Base-by-base conservation (phyloP, 495 filamentous ascomycete genomes). In the Penicillium verhagenii region DNA sequence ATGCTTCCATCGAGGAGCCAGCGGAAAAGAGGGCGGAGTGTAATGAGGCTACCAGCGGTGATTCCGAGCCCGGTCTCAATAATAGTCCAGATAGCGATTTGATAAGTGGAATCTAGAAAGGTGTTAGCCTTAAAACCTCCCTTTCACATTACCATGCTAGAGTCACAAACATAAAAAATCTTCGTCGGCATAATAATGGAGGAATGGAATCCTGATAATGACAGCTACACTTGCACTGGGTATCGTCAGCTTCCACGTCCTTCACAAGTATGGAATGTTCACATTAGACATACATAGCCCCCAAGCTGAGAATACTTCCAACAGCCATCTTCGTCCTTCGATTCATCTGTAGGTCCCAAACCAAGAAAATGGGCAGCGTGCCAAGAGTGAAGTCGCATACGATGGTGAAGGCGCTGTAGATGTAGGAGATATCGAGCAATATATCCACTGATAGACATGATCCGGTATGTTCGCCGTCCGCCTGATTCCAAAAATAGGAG, bases 61-160 rank as follows among this genome's bases (percentile, higher is more conserved):
- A 76, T 72, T 11, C 65, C 73, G 33, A 74, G 60, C 16, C 66
- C 65, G 7, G 63, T 60, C 52, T 76, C 72, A 18, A 74, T 52
- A 16, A 59, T 53, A 6, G 68, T 66, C 68, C 71, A 73, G 50
- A 76, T 67, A 31, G 60, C 58, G 23, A 72, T 65, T 21, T 68
- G 56, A 35, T 47, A 61, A 9, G 64, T 68, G 6, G 68, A 59
- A 35, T 66, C 69, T 70, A 39, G 25, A 14, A 13, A 9, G 16
- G 14, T n/a, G 11, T 33, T 33, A 33, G 29, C 13, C 6, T 23
- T 43, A 6, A 43, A 20, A 28, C 26, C 2, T 6, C 26, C 26
- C 26, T 5, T n/a, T n/a, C 6, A 28, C 26, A 28, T 5, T 5
- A 2, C 10, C 10, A 52, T 29, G 29, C 13, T n/a, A 3, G 39